Evolutionary conservation across 768 basidiomycete species (phyloP).

Genomic region (Russula vinacea): DNA sequence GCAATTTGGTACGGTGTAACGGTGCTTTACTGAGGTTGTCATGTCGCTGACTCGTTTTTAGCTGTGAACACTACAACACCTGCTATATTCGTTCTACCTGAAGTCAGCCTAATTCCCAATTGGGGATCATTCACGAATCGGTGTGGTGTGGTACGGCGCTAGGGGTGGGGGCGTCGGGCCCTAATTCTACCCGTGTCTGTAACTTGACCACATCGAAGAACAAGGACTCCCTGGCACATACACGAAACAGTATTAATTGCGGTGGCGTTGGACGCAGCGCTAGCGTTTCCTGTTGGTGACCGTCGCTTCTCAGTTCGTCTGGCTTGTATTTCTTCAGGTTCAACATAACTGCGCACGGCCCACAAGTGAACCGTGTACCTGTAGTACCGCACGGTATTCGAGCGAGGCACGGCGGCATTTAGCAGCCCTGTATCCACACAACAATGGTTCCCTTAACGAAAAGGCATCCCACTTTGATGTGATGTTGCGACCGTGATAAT

Average conservation of each 20-base stretch:
- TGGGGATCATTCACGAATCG: not conserved
- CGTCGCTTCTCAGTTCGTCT: not conserved
- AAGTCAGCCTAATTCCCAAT: slow-evolving; percentile 1
- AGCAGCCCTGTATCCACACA: not conserved
- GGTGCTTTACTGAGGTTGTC: not conserved
- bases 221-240: not conserved
- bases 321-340: slow-evolving; percentile 1
- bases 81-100: slow-evolving; percentile 5
- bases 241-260: too few species aligned
- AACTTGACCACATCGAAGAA: not conserved
- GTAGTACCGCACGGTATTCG: not conserved
- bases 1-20: not conserved
- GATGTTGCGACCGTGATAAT: not conserved
- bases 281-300: not conserved
- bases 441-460: not conserved
- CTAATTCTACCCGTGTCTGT: not conserved
- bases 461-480: not conserved
- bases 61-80: slow-evolving; percentile 3
- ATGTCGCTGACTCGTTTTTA: not conserved
- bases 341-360: not conserved
- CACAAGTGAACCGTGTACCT: not conserved
- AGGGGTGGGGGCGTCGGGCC: not conserved
- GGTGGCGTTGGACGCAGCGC: not conserved
- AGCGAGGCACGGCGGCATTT: not conserved
- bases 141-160: not conserved